Conservation (phyloP, 148 eudicot species). For the Nepenthes mirabilis region DNA sequence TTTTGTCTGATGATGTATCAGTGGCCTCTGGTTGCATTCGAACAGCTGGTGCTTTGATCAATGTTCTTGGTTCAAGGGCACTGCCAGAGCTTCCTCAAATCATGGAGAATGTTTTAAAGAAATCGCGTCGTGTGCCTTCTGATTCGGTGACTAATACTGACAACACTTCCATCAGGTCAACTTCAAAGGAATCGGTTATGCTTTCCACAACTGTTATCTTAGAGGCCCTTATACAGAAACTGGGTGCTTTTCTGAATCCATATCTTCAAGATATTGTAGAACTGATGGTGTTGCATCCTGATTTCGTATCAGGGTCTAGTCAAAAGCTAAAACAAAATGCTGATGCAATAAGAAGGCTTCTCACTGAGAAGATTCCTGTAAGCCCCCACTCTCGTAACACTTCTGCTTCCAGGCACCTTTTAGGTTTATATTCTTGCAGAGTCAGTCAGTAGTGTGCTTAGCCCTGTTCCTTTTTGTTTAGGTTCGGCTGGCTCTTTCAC, state of each 20-base stretch:
- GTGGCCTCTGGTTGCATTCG: slow-evolving; percentile 56
- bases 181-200: slow-evolving; percentile 32
- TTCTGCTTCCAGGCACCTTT: not conserved
- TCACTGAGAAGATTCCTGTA: slow-evolving; percentile 64
- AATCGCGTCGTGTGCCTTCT: slow-evolving; percentile 18
- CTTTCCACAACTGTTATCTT: slow-evolving; percentile 39
- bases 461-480: slow-evolving; percentile 11
- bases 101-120: slow-evolving; percentile 42
- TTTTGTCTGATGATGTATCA: slow-evolving; percentile 40
- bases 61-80: slow-evolving; percentile 67
- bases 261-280: slow-evolving; percentile 61
- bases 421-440: not conserved
- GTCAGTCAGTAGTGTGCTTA: not conserved
- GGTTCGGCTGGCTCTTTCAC: slow-evolving; percentile 71
- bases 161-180: slow-evolving; percentile 8
- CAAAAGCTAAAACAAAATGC: slow-evolving; percentile 55
- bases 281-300: slow-evolving; percentile 53
- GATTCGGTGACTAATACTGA: slow-evolving; percentile 10
- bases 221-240: slow-evolving; percentile 75
- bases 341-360: slow-evolving; percentile 51
- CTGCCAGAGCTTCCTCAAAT: slow-evolving; percentile 76
- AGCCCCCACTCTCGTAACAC: slow-evolving; percentile 11
- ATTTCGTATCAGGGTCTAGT: slow-evolving; percentile 31
- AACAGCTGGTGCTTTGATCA: slow-evolving; percentile 58
- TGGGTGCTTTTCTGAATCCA: slow-evolving; percentile 79